Conservation (phyloP, 495 filamentous ascomycete genomes). For the Tuber aestivum region DNA sequence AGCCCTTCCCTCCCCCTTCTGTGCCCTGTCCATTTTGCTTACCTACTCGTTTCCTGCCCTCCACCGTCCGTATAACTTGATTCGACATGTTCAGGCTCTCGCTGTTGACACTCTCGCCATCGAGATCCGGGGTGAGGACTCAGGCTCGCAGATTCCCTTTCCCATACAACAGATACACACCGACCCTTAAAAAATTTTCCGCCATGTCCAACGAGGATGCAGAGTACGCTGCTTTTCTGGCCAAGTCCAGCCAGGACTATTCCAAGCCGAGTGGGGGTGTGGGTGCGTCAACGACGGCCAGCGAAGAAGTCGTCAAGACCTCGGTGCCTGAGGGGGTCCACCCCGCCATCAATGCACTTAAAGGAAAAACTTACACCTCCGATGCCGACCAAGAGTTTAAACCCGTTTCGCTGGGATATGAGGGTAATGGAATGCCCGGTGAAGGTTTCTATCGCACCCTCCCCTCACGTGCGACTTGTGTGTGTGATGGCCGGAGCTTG, state of each 20-base stretch:
- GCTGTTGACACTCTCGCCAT: slow-evolving; percentile 13
- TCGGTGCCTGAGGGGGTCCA: slow-evolving; percentile 12
- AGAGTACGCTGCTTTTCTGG: slow-evolving; percentile 29
- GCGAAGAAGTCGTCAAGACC: not conserved
- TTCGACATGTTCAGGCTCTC: not conserved
- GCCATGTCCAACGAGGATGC: slow-evolving; percentile 16
- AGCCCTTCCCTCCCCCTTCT: not conserved
- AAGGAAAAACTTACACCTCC: slow-evolving; percentile 51
- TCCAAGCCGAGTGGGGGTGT: slow-evolving; percentile 11
- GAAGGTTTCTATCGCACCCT: slow-evolving; percentile 42
- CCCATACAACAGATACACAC: not conserved
- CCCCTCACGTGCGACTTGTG: not conserved
- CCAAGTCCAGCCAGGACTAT: slow-evolving; percentile 36
- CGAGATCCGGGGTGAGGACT: slow-evolving; percentile 7
- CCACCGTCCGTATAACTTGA: not conserved
- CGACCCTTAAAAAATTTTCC: not conserved
- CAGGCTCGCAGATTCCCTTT: not conserved
- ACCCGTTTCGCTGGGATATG: slow-evolving; percentile 54
- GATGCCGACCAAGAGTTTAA: slow-evolving; percentile 65
- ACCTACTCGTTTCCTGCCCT: not conserved
- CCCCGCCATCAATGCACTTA: slow-evolving; percentile 29
- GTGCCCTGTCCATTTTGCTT: not conserved
- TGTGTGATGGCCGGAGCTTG: not conserved
- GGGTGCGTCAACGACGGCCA: slow-evolving; percentile 3
- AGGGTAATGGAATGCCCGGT: slow-evolving; percentile 42